Base-by-base conservation (phyloP, 306 rosid species). In the Lathyrus oleraceus region DNA sequence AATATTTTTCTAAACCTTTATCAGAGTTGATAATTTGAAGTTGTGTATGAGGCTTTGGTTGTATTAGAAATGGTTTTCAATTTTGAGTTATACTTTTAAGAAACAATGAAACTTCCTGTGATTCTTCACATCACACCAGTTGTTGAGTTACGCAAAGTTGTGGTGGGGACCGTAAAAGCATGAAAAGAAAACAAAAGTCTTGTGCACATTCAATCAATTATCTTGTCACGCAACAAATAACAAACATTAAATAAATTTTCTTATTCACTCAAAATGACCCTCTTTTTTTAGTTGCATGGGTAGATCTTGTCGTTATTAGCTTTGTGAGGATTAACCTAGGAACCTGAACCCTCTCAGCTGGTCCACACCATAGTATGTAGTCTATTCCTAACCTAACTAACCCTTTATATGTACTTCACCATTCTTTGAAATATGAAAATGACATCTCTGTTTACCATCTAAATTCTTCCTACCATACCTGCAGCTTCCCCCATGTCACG, bases 401-500 rank as follows among this genome's bases (percentile, higher is more conserved):
- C 59, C 6, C 23, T 19, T 25, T 54, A 23, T 54, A 5, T 25
- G 61, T 56, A 56, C 61, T 25, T 56, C 9, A 59, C 48, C 48
- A 10, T 17, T 36, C 30, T 39, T 21, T 60, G 42, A 14, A 6
- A 11, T 30, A 6, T 32, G 14, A 65, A 71, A 51, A 36, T 20
- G 39, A 45, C 71, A 54, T 54, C 68, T 74, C 42, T 6, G 39
- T 36, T 65, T 58, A 85, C 69, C 90, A 87, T 67, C 70, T 85
- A 79, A 72, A 21, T 36, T 36, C 72, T 58, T 58, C 48, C 57
- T 59, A 72, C 76, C 76, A 75, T 52, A 61, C 40, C 76, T 15
- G 61, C 83, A 52, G 28, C 76, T 47, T 73, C 80, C 10, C 80
- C 75, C 13, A 73, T 78, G 78, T 68, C 72, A 72, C 84, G 71